These are phyloP conservation scores for Cyberlindnera xylosilytica DNA, from an alignment of 805 yeast genomes.

Conservation along the genomic window DNA sequence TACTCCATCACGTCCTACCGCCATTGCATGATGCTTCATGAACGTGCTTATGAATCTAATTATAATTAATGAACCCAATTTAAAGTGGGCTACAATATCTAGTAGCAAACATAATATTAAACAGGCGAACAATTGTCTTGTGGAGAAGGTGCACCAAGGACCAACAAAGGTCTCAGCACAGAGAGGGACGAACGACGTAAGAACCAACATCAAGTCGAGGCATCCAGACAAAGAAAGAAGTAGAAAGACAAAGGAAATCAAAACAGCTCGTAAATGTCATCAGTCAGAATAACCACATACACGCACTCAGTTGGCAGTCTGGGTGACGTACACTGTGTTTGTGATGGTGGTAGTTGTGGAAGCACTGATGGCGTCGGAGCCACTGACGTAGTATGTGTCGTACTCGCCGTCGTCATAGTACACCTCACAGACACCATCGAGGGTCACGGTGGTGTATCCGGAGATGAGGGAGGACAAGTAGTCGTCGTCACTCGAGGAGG, in stretches of 20 bases:
- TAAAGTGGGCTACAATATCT: background rate
- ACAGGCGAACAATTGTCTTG: background rate
- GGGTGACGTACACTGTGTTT: slow-evolving; percentile 22
- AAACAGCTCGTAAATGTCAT: slow-evolving; percentile 1
- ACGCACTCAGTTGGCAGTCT: slow-evolving; percentile 9
- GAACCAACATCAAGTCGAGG: background rate
- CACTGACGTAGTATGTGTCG: slow-evolving; percentile 25
- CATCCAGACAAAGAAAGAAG: background rate
- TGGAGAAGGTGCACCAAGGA: slow-evolving; percentile 1
- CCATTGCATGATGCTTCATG: background rate
- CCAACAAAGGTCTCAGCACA: slow-evolving; percentile 12
- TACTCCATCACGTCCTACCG: background rate
- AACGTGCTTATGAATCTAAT: too few species aligned
- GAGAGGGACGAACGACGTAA: too few species aligned
- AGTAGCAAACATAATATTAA: background rate
- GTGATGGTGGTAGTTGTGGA: slow-evolving; percentile 27
- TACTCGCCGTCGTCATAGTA: slow-evolving; percentile 25
- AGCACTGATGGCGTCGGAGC: slow-evolving; percentile 28
- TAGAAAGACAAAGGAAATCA: background rate
- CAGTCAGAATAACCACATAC: background rate
- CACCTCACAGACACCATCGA: slow-evolving; percentile 28
- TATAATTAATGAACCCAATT: background rate
- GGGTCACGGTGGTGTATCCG: slow-evolving; percentile 21
- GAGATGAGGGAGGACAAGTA: slow-evolving; percentile 7
- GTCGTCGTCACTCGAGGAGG: background rate